Evolutionary conservation across 2,329 filamentous ascomycete genomes (phyloP), one percentile per base, ranked within the genome.

Genomic region (Colletotrichum camelliae): DNA sequence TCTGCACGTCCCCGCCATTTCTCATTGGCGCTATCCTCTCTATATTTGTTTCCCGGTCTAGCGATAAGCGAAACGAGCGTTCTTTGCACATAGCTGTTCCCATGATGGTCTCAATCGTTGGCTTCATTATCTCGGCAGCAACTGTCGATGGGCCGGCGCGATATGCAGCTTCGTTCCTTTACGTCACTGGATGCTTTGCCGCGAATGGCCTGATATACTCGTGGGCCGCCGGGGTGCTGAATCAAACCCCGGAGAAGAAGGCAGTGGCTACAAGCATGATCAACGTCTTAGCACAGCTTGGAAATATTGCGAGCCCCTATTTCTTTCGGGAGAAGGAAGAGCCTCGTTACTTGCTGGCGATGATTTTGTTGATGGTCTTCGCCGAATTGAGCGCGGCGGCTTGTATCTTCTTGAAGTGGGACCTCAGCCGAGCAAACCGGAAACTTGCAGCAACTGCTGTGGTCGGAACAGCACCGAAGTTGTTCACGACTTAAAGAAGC

Each of bases 21-120:
- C 86, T 90, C 7, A 82, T 90, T 6, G 87, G 86, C n/a, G 86
- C 89, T 2, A 85, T 93, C 16, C 90, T 88, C 2, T 88, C 91
- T 0, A 90, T 91, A 76, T 74, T 86, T 8, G 92, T 93, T 39
- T 88, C 91, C 18, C 91, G 90, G 87, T 89, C 92, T 78, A 90
- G 91, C 5, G 92, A 93, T 77, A 87, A 87, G 7, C 91, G 88
- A 1, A 89, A 89, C n/a, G 91, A 93, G 78, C 87, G 91, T 10
- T 92, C 90, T 80, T 87, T 88, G 77, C 92, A 93, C 79, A 88
- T 93, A 67, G 85, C 87, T 0, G 77, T 90, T 0, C 91, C 91
- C 1, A 85, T 92, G 12, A 88, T 86, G 33, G 83, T 92, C 55
- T 88, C 89, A 2, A 84, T 92, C 2, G 83, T 82, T 1, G 88